phyloP scores from a whole-genome alignment of 257 asterid genomes.

The Solanum arcanum region DNA sequence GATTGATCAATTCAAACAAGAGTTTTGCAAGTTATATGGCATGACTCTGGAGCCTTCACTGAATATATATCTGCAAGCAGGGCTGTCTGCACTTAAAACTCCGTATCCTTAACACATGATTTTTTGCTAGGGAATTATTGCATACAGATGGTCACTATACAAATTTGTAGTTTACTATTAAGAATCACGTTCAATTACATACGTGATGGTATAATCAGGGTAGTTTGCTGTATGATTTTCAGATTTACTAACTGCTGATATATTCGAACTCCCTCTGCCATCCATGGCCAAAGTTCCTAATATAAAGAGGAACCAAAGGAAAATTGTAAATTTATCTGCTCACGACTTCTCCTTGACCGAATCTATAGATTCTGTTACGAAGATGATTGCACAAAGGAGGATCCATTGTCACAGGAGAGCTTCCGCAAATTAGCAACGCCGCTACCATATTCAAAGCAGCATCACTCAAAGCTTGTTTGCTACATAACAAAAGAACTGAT shows the following conservation, averaged over 20 bases:
- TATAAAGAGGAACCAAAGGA: neutral
- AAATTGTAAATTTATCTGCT: neutral
- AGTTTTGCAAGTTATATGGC: constrained; percentile 92
- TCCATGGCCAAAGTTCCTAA: neutral
- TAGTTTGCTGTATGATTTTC: neutral
- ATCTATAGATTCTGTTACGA: constrained; percentile 66
- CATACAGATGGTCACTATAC: neutral
- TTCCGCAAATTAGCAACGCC: constrained; percentile 83
- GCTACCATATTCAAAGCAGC: constrained; percentile 95
- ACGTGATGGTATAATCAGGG: neutral
- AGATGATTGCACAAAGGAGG: constrained; percentile 95
- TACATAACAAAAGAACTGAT: constrained; percentile 79
- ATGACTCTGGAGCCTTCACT: constrained; percentile 92
- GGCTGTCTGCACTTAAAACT: constrained; percentile 90
- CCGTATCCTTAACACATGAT: constrained; percentile 65
- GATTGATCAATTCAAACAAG: constrained; percentile 90
- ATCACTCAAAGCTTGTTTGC: constrained; percentile 92
- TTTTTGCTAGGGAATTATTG: neutral
- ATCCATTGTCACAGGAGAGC: constrained; percentile 92
- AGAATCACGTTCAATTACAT: neutral
- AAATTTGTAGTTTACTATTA: neutral
- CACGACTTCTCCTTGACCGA: constrained; percentile 30
- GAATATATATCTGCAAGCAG: constrained; percentile 93
- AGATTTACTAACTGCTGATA: neutral
- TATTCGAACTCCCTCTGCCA: neutral